phyloP scores from a whole-genome alignment of 2,329 filamentous ascomycete genomes.

The Colletotrichum abscissum region DNA sequence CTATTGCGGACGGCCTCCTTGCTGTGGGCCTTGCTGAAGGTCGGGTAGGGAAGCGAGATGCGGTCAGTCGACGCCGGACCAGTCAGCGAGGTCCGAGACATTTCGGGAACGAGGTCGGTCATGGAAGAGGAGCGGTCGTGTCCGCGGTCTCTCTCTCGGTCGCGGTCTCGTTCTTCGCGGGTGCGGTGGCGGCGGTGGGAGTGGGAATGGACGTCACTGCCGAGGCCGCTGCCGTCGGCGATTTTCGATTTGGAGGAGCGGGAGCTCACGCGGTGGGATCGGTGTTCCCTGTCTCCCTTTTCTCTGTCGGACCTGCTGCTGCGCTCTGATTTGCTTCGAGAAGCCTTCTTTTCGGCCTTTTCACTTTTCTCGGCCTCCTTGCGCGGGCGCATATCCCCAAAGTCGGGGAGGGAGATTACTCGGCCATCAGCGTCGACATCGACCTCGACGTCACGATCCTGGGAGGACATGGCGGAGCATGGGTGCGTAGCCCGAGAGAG shows the following conservation, averaged over 20 bases:
- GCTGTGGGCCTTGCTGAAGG: slow-evolving; percentile 90
- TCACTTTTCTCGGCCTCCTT: slow-evolving; percentile 46
- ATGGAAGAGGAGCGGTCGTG: slow-evolving; percentile 50
- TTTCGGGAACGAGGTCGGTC: slow-evolving; percentile 62
- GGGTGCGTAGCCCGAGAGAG: slow-evolving; percentile 30
- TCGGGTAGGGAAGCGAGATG: slow-evolving; percentile 77
- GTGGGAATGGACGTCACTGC: slow-evolving; percentile 18
- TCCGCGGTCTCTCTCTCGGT: slow-evolving; percentile 44
- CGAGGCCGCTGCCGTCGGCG: slow-evolving; percentile 34
- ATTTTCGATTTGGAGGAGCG: slow-evolving; percentile 35
- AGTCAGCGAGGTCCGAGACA: slow-evolving; percentile 48
- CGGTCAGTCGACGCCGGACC: slow-evolving; percentile 53
- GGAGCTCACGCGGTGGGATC: slow-evolving; percentile 36
- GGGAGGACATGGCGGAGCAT: slow-evolving; percentile 50
- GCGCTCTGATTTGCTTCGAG: slow-evolving; percentile 30
- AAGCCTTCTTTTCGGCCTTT: slow-evolving; percentile 30
- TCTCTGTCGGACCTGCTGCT: slow-evolving; percentile 38
- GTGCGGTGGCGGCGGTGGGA: slow-evolving; percentile 37
- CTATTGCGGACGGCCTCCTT: slow-evolving; percentile 83
- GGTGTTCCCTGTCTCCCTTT: slow-evolving; percentile 38
- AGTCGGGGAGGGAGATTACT: background rate
- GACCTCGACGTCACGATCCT: slow-evolving; percentile 54
- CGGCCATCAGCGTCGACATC: slow-evolving; percentile 41
- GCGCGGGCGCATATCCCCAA: slow-evolving; percentile 40
- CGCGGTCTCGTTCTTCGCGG: slow-evolving; percentile 36